phyloP scores from a whole-genome alignment of 192 early-diverging fungal genomes.

The Coemansia sp. region DNA sequence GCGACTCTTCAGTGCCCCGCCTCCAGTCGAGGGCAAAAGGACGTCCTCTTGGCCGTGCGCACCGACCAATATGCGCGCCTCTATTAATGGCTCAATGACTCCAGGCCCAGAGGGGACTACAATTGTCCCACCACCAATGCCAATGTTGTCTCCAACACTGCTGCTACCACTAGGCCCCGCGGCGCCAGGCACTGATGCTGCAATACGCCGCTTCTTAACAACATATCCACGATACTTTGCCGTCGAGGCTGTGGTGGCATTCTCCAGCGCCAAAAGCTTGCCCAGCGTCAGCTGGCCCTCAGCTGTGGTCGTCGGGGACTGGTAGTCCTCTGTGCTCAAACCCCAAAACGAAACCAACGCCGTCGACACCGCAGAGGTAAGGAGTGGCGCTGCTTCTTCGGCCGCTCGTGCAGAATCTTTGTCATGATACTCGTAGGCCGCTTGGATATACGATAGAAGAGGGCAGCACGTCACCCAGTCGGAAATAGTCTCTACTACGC shows the following conservation, averaged over 20 bases:
- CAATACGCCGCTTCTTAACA: conserved; percentile 38
- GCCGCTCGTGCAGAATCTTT: not conserved
- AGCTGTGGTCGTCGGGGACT: not conserved
- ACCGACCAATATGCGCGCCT: conserved; percentile 32
- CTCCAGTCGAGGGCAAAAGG: conserved; percentile 5
- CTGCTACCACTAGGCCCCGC: not conserved
- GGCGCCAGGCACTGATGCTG: not conserved
- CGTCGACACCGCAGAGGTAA: not conserved
- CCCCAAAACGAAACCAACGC: conserved; percentile 14
- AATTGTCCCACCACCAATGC: conserved; percentile 4
- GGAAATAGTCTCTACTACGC: conserved; percentile 25
- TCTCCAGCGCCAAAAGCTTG: conserved; percentile 26
- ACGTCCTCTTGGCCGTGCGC: conserved; percentile 41
- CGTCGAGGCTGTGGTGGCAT: conserved; percentile 10
- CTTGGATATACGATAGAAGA: conserved; percentile 7
- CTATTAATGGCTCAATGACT: conserved; percentile 30
- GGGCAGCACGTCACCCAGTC: conserved; percentile 38
- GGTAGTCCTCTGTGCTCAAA: not conserved
- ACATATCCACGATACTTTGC: conserved; percentile 46
- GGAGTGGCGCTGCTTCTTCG: not conserved
- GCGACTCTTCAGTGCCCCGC: conserved; percentile 17
- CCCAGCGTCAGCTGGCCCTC: conserved; percentile 17
- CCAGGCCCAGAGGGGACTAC: conserved; percentile 31
- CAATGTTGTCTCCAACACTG: not conserved
- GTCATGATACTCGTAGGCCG: not conserved